Base-by-base conservation (phyloP, 2,329 filamentous ascomycete species). In the Pseudocercospora macadamiae region DNA sequence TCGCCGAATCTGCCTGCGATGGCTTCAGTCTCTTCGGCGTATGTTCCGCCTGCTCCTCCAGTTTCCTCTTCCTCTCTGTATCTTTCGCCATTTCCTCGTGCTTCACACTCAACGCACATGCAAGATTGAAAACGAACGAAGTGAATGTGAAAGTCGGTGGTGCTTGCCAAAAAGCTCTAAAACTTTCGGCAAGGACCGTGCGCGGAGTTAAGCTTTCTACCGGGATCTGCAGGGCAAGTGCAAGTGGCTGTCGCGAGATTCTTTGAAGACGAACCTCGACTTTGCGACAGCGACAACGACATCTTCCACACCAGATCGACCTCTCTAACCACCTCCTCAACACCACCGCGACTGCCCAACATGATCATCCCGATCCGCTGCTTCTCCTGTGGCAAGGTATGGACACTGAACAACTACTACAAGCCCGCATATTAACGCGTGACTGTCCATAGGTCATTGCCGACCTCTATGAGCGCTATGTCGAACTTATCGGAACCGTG, bases 311-410 rank as follows among this genome's bases (percentile, higher is more conserved):
- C 45, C 12, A 16, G 32, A n/a, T n/a, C 48, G 10, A 18, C 28
- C 18, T 23, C 32, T 14, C 25, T 7, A 18, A 18, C 10, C n/a
- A 39, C 32, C 19, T 14, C 18, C 21, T 12, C 3, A 18, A 12
- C 37, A 18, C 37, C 7, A 9, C 49, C 30, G n/a, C 57, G 34
- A 53, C 54, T 53, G 60, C 47, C 80, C n/a, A 89, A 49, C 6
- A 99, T 99, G 95, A 99, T 99, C 78, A 97, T 99, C 68, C 95
- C 95, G 2, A 91, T 99, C 66, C 91, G 95, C 68, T 99, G 95
- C 81, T 99, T 99, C 79, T 97, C 95, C 59, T 99, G 95, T 77
- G 95, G 95, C 77, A 99, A 99, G 90, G 95, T 96, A 78, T 60
- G 77, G 67, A 10, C 23, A 25, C 53, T 28, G 16, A 18, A 21